Base-by-base conservation (phyloP, 202 grass and related monocot species). In the Panicum hallii region DNA sequence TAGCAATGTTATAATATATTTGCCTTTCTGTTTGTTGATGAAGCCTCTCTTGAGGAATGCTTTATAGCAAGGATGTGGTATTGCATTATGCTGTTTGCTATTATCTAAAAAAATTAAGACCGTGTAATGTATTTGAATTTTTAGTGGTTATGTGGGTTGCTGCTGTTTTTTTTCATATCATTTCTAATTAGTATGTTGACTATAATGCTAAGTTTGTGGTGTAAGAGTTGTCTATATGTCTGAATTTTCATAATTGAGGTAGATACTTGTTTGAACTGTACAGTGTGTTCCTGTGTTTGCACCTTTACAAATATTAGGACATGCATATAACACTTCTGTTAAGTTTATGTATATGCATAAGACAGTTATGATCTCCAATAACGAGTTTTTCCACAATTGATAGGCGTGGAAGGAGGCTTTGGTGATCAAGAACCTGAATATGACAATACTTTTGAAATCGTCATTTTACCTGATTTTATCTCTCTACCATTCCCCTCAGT, bases 351-450 rank as follows among this genome's bases (percentile, higher is more conserved):
- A 54, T 36, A 7, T 84, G 5, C 42, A 70, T 57, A 54, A 60
- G 45, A 53, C 20, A 52, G 2, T 10, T 36, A 44, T 2, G 6
- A 11, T 82, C 19, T 70, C 32, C 9, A 36, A 77, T 68, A 48
- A 87, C 53, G 0, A 32, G 53, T 50, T 74, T 69, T 66, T 60
- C 16, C 50, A 11, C 82, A 11, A 76, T 88, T 93, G 69, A 74
- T 84, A 99, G 97, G 97, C 82, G 72, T 97, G 61, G 93, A 99
- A 61, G 97, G 93, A 88, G 97, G 97, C 74, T 97, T 99, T 87
- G 75, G 67, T 79, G 90, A 97, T 82, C 91, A 97, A 80, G 93
- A 99, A 84, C 86, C 88, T 72, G 97, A 99, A 74, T 99, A 93
- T 38, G 93, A 94, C 26, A 83, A 89, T 30, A 85, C 82, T 80